phyloP scores from a whole-genome alignment of 169 alveolate species.

The Cryptosporidium parvum region DNA sequence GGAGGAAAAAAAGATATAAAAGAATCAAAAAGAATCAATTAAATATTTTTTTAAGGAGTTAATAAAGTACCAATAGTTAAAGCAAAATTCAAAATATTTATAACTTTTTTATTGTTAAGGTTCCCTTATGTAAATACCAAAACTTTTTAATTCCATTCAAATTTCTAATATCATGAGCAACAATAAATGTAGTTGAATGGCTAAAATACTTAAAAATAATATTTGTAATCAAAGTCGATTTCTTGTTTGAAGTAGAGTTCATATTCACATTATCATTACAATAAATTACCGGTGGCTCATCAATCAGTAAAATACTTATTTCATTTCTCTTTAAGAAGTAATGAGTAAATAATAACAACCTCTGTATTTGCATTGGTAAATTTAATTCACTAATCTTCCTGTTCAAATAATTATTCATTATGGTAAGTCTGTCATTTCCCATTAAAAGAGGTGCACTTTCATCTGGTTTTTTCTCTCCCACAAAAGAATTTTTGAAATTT shows the following conservation, averaged over 20 bases:
- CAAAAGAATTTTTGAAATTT: neutral
- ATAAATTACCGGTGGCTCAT: constrained; percentile 73
- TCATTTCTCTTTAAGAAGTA: constrained; percentile 34
- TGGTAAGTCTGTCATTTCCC: neutral
- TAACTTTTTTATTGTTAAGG: constrained; percentile 6
- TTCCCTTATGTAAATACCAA: constrained; percentile 58
- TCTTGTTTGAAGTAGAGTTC: neutral
- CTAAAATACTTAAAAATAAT: constrained; percentile 54
- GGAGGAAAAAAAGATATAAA: neutral
- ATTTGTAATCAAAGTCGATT: constrained; percentile 37
- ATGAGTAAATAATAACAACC: constrained; percentile 59
- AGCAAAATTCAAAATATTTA: neutral
- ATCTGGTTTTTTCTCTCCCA: neutral
- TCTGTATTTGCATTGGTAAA: constrained; percentile 41
- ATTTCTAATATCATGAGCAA: constrained; percentile 67
- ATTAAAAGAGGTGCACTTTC: constrained; percentile 6
- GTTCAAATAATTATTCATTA: constrained; percentile 2
- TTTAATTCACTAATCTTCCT: constrained; percentile 2
- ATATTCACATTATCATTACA: neutral
- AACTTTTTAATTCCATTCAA: constrained; percentile 46
- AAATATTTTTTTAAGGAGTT: neutral
- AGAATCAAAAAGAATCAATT: too few species aligned
- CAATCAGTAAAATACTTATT: constrained; percentile 44
- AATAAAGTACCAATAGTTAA: neutral
- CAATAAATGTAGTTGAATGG: constrained; percentile 65